Evolutionary conservation across 768 basidiomycete species (phyloP).

Genomic region (Serendipita sp.): DNA sequence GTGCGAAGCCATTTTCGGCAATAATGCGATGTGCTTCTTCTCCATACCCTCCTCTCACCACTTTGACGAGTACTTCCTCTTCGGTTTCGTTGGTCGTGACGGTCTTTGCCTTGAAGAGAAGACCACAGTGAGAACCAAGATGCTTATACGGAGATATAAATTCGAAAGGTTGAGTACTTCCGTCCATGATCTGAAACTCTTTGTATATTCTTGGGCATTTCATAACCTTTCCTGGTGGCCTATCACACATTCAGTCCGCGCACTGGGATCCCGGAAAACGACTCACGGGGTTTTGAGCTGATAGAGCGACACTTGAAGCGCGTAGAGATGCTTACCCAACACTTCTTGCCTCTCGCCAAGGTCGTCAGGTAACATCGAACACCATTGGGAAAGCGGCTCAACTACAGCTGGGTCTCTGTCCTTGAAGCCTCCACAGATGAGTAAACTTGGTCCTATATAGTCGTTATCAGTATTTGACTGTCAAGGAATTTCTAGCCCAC

Average conservation of each 20-base stretch:
- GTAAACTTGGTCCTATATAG: too few relatives aligned
- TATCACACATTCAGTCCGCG: too few relatives aligned
- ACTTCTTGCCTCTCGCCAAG: too few relatives aligned
- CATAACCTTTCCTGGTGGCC: neutral
- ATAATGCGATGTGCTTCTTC: neutral
- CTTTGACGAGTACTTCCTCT: neutral
- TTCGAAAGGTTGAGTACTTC: neutral
- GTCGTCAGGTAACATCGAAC: too few relatives aligned
- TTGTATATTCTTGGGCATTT: neutral
- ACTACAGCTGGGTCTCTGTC: too few relatives aligned
- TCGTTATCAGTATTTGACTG: neutral
- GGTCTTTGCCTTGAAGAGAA: neutral
- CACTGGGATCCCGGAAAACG: too few relatives aligned
- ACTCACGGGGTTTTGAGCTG: too few relatives aligned
- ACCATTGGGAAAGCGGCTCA: too few relatives aligned
- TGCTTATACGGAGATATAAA: neutral
- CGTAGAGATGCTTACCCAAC: too few relatives aligned
- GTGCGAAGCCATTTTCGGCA: neutral
- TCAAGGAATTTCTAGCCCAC: neutral
- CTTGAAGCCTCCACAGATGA: too few relatives aligned
- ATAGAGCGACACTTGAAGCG: too few relatives aligned
- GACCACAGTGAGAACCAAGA: neutral
- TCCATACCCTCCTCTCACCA: neutral
- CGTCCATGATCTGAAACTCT: neutral
- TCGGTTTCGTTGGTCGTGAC: neutral